Conservation (phyloP, 2,329 filamentous ascomycete genomes). For the Fusarium poae region DNA sequence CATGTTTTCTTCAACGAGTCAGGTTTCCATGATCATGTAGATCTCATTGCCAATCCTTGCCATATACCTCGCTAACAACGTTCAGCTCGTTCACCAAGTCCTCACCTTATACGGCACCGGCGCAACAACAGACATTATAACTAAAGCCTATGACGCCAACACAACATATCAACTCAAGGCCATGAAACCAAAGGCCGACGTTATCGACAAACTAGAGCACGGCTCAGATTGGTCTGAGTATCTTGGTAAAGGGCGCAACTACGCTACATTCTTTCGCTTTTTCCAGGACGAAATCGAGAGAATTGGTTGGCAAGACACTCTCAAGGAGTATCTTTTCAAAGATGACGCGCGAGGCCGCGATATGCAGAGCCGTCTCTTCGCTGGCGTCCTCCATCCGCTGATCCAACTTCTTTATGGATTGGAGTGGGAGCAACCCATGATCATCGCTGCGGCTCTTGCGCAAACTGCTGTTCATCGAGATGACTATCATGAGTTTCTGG, state of each 20-base stretch:
- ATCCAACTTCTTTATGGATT: slow-evolving; percentile 89
- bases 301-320: slow-evolving; percentile 69
- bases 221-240: slow-evolving; percentile 68
- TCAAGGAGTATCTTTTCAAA: slow-evolving; percentile 77
- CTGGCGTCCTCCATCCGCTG: slow-evolving; percentile 70
- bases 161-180: slow-evolving; percentile 73
- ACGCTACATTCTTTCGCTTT: slow-evolving; percentile 80
- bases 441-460: slow-evolving; percentile 84
- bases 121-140: slow-evolving; percentile 70
- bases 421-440: slow-evolving; percentile 84
- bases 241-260: slow-evolving; percentile 73
- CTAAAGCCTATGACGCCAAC: slow-evolving; percentile 75
- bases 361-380: slow-evolving; percentile 76
- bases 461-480: slow-evolving; percentile 78
- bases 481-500: slow-evolving; percentile 68
- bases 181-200: slow-evolving; percentile 60
- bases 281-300: slow-evolving; percentile 79
- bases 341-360: slow-evolving; percentile 74
- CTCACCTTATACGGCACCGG: slow-evolving; percentile 82
- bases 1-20: slow-evolving; percentile 84
- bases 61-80: background rate
- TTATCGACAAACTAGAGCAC: slow-evolving; percentile 66
- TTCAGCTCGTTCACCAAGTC: slow-evolving; percentile 77
- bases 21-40: slow-evolving; percentile 85
- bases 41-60: background rate